These are phyloP conservation scores for Alternaria panax DNA, from an alignment of 2,329 filamentous ascomycete genomes.

Conservation along the genomic window DNA sequence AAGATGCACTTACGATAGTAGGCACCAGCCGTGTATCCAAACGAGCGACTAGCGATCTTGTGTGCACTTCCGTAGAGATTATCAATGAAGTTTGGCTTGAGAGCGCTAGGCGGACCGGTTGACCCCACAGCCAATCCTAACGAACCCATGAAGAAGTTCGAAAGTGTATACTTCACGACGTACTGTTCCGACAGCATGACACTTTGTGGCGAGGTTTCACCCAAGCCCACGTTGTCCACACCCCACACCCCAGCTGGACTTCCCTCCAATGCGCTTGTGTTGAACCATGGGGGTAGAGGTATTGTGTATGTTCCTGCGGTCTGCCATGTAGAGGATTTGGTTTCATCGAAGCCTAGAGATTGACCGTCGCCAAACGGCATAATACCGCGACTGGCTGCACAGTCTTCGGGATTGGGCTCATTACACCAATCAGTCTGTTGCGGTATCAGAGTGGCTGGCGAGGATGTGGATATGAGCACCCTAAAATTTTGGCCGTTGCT, in stretches of 20 bases:
- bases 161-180: conserved; percentile 23
- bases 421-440: conserved; percentile 35
- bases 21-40: conserved; percentile 47
- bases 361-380: conserved; percentile 25
- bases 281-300: conserved; percentile 29
- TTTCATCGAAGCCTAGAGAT: conserved; percentile 27
- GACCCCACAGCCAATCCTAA: conserved; percentile 35
- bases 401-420: conserved; percentile 18
- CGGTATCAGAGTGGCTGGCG: conserved; percentile 36
- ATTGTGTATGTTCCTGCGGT: conserved; percentile 22
- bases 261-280: conserved; percentile 13
- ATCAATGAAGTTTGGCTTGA: conserved; percentile 31
- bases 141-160: conserved; percentile 43
- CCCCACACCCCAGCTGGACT: conserved; percentile 26
- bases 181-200: conserved; percentile 21
- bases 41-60: conserved; percentile 37
- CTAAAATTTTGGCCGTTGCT: conserved; percentile 48
- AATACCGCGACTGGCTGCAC: conserved; percentile 41
- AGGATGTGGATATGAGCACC: conserved; percentile 44
- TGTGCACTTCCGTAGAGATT: conserved; percentile 17
- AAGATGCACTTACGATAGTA: conserved; percentile 41
- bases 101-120: conserved; percentile 13
- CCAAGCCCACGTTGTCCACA: conserved; percentile 38
- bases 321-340: conserved; percentile 27
- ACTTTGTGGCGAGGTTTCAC: conserved; percentile 25